Conservation (phyloP, 176 grass and related monocot genomes). For the Lolium perenne region DNA sequence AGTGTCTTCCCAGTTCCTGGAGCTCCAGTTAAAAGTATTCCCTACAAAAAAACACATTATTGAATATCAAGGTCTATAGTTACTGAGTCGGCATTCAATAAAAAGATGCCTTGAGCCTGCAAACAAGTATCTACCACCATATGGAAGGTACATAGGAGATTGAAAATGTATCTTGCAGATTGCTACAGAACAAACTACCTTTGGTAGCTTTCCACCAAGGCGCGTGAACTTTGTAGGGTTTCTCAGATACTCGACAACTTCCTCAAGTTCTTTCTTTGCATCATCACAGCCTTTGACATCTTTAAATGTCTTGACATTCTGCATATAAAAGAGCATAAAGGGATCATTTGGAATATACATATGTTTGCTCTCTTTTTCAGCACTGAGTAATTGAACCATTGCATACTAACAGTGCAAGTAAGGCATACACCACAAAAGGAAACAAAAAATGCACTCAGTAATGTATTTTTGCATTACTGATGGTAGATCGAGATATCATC, state of each 20-base stretch:
- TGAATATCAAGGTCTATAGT: conserved; percentile 11
- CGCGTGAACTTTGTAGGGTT: conserved; percentile 98
- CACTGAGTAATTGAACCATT: background rate
- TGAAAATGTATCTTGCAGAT: conserved; percentile 14
- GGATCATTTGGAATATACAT: conserved; percentile 26
- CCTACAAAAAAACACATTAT: conserved; percentile 55
- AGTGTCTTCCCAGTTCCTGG: conserved; percentile 94
- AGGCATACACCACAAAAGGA: conserved; percentile 3
- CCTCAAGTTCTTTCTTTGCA: conserved; percentile 98
- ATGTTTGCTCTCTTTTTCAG: background rate
- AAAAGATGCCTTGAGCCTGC: background rate
- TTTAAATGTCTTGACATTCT: conserved; percentile 99
- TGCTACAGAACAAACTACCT: conserved; percentile 60
- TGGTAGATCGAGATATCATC: conserved; percentile 14
- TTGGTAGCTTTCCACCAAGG: conserved; percentile 95
- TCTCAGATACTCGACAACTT: conserved; percentile 96
- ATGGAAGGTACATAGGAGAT: conserved; percentile 1
- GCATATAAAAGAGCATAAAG: conserved; percentile 37
- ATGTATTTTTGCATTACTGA: background rate
- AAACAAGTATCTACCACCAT: background rate
- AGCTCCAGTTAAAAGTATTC: conserved; percentile 97
- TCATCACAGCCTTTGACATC: conserved; percentile 99
- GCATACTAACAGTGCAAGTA: background rate
- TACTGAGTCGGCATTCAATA: conserved; percentile 19
- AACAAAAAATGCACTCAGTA: conserved; percentile 9